phyloP scores from a whole-genome alignment of 1,139 yeast species.

The Meyerozyma carpophila region DNA sequence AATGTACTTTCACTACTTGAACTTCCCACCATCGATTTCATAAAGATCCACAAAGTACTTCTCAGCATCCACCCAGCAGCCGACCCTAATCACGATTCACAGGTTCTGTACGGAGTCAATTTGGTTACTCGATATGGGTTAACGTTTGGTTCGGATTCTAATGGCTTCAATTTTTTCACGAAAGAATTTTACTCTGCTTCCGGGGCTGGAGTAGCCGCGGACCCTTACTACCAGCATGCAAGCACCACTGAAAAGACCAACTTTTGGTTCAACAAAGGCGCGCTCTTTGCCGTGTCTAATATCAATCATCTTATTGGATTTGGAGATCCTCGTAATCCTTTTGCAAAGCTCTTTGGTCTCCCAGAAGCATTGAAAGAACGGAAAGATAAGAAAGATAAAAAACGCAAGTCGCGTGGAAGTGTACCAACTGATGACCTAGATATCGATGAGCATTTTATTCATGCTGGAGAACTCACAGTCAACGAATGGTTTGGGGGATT shows the following conservation, averaged over 20 bases:
- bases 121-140: constrained; percentile 65
- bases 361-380: constrained; percentile 70
- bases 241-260: constrained; percentile 53
- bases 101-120: constrained; percentile 51
- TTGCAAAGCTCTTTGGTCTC: constrained; percentile 63
- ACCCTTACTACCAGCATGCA: constrained; percentile 29
- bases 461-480: constrained; percentile 41
- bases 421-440: not conserved
- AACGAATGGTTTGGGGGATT: constrained; percentile 58
- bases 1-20: constrained; percentile 54
- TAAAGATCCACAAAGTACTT: constrained; percentile 58
- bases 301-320: constrained; percentile 70
- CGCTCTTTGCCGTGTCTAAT: constrained; percentile 70
- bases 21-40: constrained; percentile 60
- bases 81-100: constrained; percentile 36
- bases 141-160: constrained; percentile 64
- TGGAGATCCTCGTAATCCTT: constrained; percentile 70
- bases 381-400: constrained; percentile 64
- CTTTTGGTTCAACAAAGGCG: constrained; percentile 72
- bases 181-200: constrained; percentile 40
- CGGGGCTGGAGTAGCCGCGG: constrained; percentile 26
- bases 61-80: constrained; percentile 21
- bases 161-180: constrained; percentile 61
- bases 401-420: constrained; percentile 39
- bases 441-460: constrained; percentile 24